phyloP scores from a whole-genome alignment of 345 rosid species.

The Salix purpurea region DNA sequence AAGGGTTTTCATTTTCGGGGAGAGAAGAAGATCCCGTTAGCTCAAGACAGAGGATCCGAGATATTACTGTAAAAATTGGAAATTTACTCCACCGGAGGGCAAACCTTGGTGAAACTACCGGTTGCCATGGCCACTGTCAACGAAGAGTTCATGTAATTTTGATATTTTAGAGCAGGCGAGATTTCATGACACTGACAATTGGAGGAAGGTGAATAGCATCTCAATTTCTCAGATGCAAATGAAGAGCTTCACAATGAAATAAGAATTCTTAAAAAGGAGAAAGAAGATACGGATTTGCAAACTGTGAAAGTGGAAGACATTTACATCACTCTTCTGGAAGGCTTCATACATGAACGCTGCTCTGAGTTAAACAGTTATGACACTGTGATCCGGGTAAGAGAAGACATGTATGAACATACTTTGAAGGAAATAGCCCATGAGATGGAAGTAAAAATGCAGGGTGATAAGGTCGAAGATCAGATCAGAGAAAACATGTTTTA shows the following conservation, averaged over 20 bases:
- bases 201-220: too few species aligned
- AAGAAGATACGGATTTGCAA: too few species aligned
- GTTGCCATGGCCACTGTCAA: too few species aligned
- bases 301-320: too few species aligned
- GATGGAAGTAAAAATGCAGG: slow-evolving; percentile 21
- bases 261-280: too few species aligned
- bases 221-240: too few species aligned
- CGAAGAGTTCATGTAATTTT: too few species aligned
- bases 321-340: slow-evolving; percentile 33
- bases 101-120: too few species aligned
- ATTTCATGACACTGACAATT: too few species aligned
- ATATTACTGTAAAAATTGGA: slow-evolving; percentile 38
- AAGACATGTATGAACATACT: slow-evolving; percentile 19
- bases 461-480: slow-evolving; percentile 17
- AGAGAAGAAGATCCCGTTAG: slow-evolving; percentile 28
- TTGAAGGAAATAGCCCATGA: slow-evolving; percentile 20
- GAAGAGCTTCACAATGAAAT: too few species aligned
- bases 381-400: slow-evolving; percentile 20
- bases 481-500: neutral
- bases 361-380: slow-evolving; percentile 10
- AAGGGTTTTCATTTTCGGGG: slow-evolving; percentile 7
- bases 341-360: slow-evolving; percentile 22
- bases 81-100: slow-evolving; percentile 21
- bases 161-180: too few species aligned
- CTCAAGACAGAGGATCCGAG: slow-evolving; percentile 34